A percentile compares a stretch with the other conserved stretches of the same genome.
These are phyloP conservation scores for Kluyveromyces wickerhamii DNA, from an alignment of 805 yeast genomes.

Conservation along the genomic window DNA sequence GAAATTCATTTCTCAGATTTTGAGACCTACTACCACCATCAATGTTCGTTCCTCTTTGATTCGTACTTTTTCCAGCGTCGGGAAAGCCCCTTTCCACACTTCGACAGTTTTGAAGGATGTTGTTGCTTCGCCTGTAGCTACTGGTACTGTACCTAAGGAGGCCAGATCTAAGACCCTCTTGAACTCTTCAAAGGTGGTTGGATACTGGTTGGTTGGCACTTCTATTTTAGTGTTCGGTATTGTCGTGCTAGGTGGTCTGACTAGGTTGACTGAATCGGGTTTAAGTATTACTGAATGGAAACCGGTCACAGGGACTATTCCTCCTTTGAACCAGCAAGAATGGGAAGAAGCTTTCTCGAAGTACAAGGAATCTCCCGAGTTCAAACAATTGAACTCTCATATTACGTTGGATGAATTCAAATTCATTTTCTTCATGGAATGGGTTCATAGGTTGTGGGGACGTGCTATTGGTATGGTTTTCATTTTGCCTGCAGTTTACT, in stretches of 20 bases:
- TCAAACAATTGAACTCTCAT: slow-evolving; percentile 78
- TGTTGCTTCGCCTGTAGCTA: slow-evolving; percentile 11
- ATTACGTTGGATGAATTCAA: slow-evolving; percentile 81
- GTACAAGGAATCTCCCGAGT: slow-evolving; percentile 85
- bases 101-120: slow-evolving; percentile 11
- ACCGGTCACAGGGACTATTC: slow-evolving; percentile 92
- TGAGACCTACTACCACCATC: too few species aligned
- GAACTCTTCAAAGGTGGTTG: slow-evolving; percentile 53
- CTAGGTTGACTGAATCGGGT: slow-evolving; percentile 93
- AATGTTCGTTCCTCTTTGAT: too few species aligned
- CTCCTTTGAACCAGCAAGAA: slow-evolving; percentile 71
- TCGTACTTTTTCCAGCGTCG: too few species aligned
- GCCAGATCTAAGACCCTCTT: slow-evolving; percentile 30
- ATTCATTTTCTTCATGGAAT: slow-evolving; percentile 93
- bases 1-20: neutral
- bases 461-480: slow-evolving; percentile 81
- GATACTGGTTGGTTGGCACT: slow-evolving; percentile 82
- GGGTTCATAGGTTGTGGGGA: slow-evolving; percentile 93
- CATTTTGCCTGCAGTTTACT: slow-evolving; percentile 78
- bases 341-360: slow-evolving; percentile 83
- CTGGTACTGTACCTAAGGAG: slow-evolving; percentile 26
- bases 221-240: slow-evolving; percentile 89
- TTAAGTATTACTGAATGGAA: slow-evolving; percentile 96
- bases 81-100: slow-evolving; percentile 8
- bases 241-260: slow-evolving; percentile 92